phyloP scores from a whole-genome alignment of 257 asterid species.

The Prunella vulgaris region DNA sequence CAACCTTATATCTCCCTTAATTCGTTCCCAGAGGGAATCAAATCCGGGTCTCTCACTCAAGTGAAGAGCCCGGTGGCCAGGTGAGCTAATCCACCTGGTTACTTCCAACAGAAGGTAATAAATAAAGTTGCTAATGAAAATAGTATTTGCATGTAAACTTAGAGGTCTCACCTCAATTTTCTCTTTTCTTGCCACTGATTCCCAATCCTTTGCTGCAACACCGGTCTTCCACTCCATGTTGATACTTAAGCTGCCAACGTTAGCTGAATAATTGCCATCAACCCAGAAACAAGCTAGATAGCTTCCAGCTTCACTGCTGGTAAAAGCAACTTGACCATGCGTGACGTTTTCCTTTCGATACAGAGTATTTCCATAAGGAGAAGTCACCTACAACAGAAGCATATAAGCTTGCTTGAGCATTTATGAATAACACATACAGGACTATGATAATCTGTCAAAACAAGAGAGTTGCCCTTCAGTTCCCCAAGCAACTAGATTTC shows the following conservation, averaged over 20 bases:
- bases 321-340: constrained; percentile 49
- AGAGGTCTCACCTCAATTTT: constrained; percentile 44
- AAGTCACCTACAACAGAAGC: constrained; percentile 41
- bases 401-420: background rate
- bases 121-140: background rate
- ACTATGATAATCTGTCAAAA: background rate
- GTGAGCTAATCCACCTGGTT: too few species aligned
- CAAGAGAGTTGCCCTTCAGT: background rate
- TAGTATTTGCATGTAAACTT: background rate
- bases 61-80: too few species aligned
- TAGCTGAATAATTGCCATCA: constrained; percentile 25
- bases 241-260: constrained; percentile 32
- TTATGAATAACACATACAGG: background rate
- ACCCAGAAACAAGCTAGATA: constrained; percentile 50
- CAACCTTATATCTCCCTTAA: too few species aligned
- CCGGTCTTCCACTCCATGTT: constrained; percentile 52
- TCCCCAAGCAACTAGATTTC: background rate
- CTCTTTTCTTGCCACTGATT: constrained; percentile 47
- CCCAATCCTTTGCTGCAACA: constrained; percentile 60
- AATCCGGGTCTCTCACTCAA: too few species aligned
- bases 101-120: background rate
- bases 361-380: constrained; percentile 47
- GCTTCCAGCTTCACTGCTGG: constrained; percentile 48
- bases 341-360: constrained; percentile 39
- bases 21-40: too few species aligned